Percentiles rank a stretch among this genome's conserved stretches.
Evolutionary conservation across 2,329 filamentous ascomycete genomes (phyloP).

Genomic region (Lachnellula subtilissima): DNA sequence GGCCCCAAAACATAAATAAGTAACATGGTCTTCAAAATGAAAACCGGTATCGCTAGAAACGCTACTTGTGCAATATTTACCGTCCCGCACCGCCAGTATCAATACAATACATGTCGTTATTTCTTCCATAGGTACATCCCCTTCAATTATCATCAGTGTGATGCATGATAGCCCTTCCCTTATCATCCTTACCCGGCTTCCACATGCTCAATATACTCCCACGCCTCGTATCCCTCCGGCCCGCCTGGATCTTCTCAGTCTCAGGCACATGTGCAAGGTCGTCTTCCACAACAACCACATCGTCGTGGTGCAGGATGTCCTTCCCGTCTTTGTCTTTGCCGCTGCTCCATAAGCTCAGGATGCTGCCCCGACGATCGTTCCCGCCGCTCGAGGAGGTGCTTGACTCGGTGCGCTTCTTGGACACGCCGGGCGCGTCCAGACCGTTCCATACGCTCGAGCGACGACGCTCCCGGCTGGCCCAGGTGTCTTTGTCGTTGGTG

Average conservation of each 20-base stretch:
- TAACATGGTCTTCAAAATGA: not conserved
- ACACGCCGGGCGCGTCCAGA: not conserved
- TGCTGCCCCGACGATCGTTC: not conserved
- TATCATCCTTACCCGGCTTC: not conserved
- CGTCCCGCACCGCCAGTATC: not conserved
- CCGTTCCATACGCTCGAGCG: slow-evolving; percentile 13
- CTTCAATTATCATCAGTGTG: not conserved
- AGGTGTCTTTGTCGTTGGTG: slow-evolving; percentile 16
- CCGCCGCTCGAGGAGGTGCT: not conserved
- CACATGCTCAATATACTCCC: slow-evolving; percentile 7
- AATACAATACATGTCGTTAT: not conserved
- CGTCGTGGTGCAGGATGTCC: not conserved
- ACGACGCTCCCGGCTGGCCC: slow-evolving; percentile 18
- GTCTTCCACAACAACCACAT: not conserved
- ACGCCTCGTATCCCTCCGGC: not conserved
- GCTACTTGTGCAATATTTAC: not conserved
- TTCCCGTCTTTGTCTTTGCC: slow-evolving; percentile 1
- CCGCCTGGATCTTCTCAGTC: not conserved
- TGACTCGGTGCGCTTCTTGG: not conserved
- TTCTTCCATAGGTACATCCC: too few relatives aligned
- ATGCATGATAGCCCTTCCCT: not conserved
- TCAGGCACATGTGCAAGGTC: not conserved
- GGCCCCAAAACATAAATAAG: not conserved
- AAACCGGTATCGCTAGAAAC: not conserved
- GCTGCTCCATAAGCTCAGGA: not conserved